Percentiles rank a stretch among this genome's conserved stretches.
Evolutionary conservation across 2,329 filamentous ascomycete genomes (phyloP).

Genomic region (Claviceps humidiphila): DNA sequence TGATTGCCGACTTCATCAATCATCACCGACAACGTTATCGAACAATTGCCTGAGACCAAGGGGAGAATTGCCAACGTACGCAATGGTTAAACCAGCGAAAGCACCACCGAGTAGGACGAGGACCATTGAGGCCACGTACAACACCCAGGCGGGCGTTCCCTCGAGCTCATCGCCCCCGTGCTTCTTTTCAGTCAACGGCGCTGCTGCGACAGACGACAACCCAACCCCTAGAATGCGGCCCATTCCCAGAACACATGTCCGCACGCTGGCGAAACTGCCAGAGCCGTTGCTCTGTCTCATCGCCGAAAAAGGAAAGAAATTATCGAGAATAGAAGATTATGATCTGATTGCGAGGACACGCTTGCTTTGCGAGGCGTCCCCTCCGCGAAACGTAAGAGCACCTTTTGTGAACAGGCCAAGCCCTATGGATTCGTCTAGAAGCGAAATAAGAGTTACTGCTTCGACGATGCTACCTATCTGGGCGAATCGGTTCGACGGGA

Average conservation of each 20-base stretch:
- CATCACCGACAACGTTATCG: not conserved
- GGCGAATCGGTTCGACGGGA: not conserved
- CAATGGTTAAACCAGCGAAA: slow-evolving; percentile 88
- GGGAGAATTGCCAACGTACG: slow-evolving; percentile 34
- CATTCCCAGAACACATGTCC: slow-evolving; percentile 37
- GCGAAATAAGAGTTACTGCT: too few relatives aligned
- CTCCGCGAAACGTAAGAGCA: not conserved
- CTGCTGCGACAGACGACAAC: slow-evolving; percentile 34
- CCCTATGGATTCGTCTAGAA: not conserved
- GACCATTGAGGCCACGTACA: slow-evolving; percentile 63
- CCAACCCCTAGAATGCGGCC: slow-evolving; percentile 36
- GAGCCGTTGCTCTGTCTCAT: slow-evolving; percentile 16
- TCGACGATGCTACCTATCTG: not conserved
- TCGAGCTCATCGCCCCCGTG: slow-evolving; percentile 35
- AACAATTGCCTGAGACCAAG: not conserved
- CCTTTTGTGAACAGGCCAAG: not conserved
- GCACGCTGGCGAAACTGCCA: slow-evolving; percentile 26
- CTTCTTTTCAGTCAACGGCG: slow-evolving; percentile 24
- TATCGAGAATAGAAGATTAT: not conserved
- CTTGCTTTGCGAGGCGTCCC: not conserved
- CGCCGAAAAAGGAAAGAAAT: not conserved
- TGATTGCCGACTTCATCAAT: not conserved
- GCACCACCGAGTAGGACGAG: slow-evolving; percentile 81
- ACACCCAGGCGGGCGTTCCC: slow-evolving; percentile 63
- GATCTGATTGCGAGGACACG: not conserved